Evolutionary conservation across 176 grass and related monocot species (phyloP).

Genomic region (Musa acuminata): DNA sequence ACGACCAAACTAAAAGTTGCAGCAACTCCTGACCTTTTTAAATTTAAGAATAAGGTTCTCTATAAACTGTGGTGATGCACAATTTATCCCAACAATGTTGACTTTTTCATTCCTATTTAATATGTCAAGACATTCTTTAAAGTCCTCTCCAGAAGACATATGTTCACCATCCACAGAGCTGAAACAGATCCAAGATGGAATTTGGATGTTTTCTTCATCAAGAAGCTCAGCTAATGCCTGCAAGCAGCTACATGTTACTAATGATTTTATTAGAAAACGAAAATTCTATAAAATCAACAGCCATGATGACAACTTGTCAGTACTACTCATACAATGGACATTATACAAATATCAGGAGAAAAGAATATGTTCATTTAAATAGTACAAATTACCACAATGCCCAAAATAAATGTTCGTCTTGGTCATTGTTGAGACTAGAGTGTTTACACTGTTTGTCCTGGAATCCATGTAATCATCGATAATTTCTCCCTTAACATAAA

Average conservation of each 20-base stretch:
- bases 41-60: conserved; percentile 52
- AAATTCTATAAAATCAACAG: neutral
- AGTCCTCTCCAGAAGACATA: conserved; percentile 57
- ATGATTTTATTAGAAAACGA: neutral
- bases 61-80: conserved; percentile 60
- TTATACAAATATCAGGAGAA: no score
- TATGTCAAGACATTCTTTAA: conserved; percentile 44
- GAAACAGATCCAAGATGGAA: conserved; percentile 86
- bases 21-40: conserved; percentile 35
- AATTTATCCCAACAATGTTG: conserved; percentile 58
- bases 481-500: no score
- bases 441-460: no score
- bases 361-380: no score
- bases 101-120: conserved; percentile 49
- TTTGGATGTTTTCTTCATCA: conserved; percentile 57
- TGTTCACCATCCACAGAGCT: conserved; percentile 57
- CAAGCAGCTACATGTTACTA: neutral
- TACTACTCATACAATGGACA: neutral
- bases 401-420: neutral
- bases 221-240: conserved; percentile 64
- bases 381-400: neutral
- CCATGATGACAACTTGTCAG: neutral
- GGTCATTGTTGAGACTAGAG: no score
- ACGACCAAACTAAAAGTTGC: neutral
- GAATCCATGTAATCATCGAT: no score